Percentiles rank a stretch among this genome's conserved stretches.
These are phyloP conservation scores for Beauveria rudraprayagi DNA, from an alignment of 2,329 filamentous ascomycete genomes.

Conservation along the genomic window DNA sequence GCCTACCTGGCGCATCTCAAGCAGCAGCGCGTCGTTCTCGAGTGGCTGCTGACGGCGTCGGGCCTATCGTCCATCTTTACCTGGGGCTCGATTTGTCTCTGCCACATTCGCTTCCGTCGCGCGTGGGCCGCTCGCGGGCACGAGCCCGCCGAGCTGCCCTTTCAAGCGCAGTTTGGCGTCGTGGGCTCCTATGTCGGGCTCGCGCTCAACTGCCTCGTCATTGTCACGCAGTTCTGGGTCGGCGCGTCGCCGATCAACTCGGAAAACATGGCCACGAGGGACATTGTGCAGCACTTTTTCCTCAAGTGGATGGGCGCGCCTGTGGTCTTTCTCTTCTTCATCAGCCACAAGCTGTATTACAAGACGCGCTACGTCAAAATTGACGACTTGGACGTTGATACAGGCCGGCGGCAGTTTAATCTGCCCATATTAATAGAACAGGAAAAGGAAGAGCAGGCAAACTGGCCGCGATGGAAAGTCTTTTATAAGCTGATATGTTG, in stretches of 20 bases:
- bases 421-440: conserved; percentile 63
- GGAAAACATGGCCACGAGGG: conserved; percentile 28
- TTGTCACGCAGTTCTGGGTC: conserved; percentile 74
- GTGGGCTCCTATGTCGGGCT: conserved; percentile 72
- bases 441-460: conserved; percentile 59
- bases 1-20: conserved; percentile 59
- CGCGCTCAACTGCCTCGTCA: conserved; percentile 59
- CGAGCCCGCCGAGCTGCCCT: conserved; percentile 63
- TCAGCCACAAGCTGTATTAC: conserved; percentile 63
- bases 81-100: conserved; percentile 56
- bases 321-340: conserved; percentile 54
- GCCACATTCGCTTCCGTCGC: conserved; percentile 56
- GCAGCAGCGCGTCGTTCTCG: conserved; percentile 53
- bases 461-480: conserved; percentile 65
- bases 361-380: conserved; percentile 54
- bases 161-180: conserved; percentile 63
- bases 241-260: conserved; percentile 62
- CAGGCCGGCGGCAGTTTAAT: conserved; percentile 71
- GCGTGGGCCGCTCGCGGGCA: conserved; percentile 55
- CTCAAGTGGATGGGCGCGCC: conserved; percentile 56
- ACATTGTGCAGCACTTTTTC: conserved; percentile 57
- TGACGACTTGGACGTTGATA: conserved; percentile 69
- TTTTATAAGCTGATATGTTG: conserved; percentile 60
- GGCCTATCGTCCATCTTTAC: conserved; percentile 63
- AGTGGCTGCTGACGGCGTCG: conserved; percentile 64